Evolutionary conservation across 176 grass and related monocot species (phyloP).

Genomic region (Elaeis guineensis): DNA sequence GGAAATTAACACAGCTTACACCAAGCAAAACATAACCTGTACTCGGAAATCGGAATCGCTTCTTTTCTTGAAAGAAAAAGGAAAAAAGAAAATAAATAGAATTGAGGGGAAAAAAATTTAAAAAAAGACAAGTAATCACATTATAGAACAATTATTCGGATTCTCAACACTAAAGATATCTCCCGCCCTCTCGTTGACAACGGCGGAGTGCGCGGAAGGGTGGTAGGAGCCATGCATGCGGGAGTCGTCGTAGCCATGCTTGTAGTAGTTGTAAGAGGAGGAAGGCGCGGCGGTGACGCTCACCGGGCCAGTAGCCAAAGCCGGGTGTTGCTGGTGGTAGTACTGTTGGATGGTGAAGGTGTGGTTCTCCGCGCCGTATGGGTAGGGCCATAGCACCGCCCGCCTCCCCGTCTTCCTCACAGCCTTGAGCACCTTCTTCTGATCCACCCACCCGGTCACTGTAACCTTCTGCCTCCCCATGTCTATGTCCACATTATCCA

Average conservation of each 20-base stretch:
- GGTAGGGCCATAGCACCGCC: constrained; percentile 46
- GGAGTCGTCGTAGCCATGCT: constrained; percentile 55
- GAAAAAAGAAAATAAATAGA: too few relatives aligned
- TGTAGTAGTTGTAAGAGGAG: constrained; percentile 72
- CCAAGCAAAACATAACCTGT: too few relatives aligned
- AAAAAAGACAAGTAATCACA: constrained; percentile 21
- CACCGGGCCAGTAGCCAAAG: background rate
- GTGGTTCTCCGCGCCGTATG: background rate
- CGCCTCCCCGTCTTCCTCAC: constrained; percentile 37
- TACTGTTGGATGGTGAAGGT: constrained; percentile 23
- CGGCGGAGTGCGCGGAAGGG: background rate
- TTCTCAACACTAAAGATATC: constrained; percentile 81
- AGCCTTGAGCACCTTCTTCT: constrained; percentile 64
- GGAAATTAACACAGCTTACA: too few relatives aligned
- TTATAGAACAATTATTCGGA: constrained; percentile 53
- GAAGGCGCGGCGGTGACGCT: constrained; percentile 1
- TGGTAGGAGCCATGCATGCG: constrained; percentile 37
- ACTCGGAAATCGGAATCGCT: too few relatives aligned
- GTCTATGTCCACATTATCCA: constrained; percentile 63
- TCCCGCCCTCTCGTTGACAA: constrained; percentile 17
- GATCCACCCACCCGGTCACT: constrained; percentile 46
- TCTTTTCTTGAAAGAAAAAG: too few relatives aligned
- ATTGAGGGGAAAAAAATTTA: too few relatives aligned
- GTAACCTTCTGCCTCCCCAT: constrained; percentile 47
- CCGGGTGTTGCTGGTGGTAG: constrained; percentile 22